These are phyloP conservation scores for Leccinum disarticulatum DNA, from an alignment of 768 basidiomycete species.

Conservation along the genomic window DNA sequence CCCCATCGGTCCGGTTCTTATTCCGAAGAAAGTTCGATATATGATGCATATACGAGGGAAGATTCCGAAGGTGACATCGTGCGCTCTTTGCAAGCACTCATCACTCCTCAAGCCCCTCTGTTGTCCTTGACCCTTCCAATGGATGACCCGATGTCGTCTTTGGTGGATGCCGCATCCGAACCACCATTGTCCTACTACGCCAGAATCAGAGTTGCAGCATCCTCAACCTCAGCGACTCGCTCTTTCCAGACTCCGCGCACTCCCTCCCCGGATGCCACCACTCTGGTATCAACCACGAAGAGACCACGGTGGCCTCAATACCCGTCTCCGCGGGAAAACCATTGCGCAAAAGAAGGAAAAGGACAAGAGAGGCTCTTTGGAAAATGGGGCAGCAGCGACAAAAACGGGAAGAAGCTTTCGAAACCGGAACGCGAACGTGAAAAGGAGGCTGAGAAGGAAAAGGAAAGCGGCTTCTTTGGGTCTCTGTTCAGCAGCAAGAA, in stretches of 20 bases:
- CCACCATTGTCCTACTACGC: conserved; percentile 36
- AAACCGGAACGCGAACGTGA: conserved; percentile 43
- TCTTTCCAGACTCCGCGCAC: conserved; percentile 48
- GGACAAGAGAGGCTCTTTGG: conserved; percentile 70
- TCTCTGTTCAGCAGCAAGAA: conserved; percentile 86
- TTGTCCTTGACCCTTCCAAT: conserved; percentile 26
- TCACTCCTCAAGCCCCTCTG: conserved; percentile 20
- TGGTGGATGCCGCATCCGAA: conserved; percentile 16
- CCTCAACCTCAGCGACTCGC: conserved; percentile 60
- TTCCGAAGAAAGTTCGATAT: conserved; percentile 79
- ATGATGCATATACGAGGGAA: conserved; percentile 73
- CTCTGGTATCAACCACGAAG: conserved; percentile 27
- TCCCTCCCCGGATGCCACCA: conserved; percentile 53
- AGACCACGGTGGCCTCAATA: conserved; percentile 26
- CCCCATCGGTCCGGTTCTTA: conserved; percentile 64
- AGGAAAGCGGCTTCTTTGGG: conserved; percentile 85
- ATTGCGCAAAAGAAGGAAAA: conserved; percentile 59
- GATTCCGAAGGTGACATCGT: conserved; percentile 47
- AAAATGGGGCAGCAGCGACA: conserved; percentile 62
- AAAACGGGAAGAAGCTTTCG: conserved; percentile 57
- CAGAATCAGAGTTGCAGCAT: conserved; percentile 53
- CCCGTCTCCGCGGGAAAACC: conserved; percentile 20
- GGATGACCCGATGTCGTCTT: conserved; percentile 12
- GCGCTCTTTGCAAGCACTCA: conserved; percentile 21
- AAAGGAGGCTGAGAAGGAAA: conserved; percentile 55